A percentile compares a stretch with the other conserved stretches of the same genome.
phyloP scores from a whole-genome alignment of 108 stramenopile genomes.

The Skeletonema costatum region DNA sequence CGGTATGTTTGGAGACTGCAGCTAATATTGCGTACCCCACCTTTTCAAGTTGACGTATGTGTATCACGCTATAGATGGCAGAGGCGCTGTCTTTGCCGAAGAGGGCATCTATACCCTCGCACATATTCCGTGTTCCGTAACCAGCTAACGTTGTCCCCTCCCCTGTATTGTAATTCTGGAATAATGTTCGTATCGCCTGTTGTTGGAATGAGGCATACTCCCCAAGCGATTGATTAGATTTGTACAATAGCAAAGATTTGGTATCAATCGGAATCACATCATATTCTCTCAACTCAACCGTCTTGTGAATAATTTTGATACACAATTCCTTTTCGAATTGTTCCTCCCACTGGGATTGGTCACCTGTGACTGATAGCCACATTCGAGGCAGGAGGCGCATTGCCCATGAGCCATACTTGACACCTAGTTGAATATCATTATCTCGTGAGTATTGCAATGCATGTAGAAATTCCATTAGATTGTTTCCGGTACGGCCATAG shows the following conservation, averaged over 20 bases:
- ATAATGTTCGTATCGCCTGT: constrained; percentile 6
- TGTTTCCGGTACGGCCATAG: constrained; percentile 21
- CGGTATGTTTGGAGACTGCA: constrained; percentile 2
- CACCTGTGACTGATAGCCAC: constrained; percentile 2
- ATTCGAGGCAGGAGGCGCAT: constrained; percentile 8
- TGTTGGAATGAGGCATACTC: not conserved
- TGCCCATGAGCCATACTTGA: constrained; percentile 17
- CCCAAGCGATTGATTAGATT: not conserved
- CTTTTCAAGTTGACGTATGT: not conserved
- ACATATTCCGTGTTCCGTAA: not conserved
- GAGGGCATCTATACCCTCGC: constrained; percentile 11
- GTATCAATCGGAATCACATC: constrained; percentile 7
- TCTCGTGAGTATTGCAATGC: constrained; percentile 15
- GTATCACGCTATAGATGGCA: constrained; percentile 20
- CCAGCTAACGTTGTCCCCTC: constrained; percentile 1
- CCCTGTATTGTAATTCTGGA: constrained; percentile 37
- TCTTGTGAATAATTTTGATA: constrained; percentile 8
- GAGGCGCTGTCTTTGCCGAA: constrained; percentile 2
- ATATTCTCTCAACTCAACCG: not conserved
- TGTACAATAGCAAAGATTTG: constrained; percentile 10
- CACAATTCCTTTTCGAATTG: constrained; percentile 2
- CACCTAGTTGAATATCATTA: constrained; percentile 12
- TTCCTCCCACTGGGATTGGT: not conserved
- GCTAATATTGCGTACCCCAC: constrained; percentile 8
- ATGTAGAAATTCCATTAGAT: constrained; percentile 22